Evolutionary conservation across 164 flowering plant genomes (phyloP).

Genomic region (Vitis vinifera): DNA sequence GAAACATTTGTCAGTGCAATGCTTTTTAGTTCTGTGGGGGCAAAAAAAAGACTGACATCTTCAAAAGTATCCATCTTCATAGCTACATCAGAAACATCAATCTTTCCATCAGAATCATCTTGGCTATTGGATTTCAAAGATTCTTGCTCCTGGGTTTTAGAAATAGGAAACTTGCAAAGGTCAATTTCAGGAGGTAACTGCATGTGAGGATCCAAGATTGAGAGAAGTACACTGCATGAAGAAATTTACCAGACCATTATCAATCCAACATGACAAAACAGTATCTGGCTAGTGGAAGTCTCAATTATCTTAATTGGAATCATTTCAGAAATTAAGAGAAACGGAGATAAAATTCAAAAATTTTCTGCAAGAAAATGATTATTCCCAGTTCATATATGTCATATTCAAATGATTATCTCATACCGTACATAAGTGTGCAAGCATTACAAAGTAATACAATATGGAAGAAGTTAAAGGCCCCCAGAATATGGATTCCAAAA

Average conservation of each 20-base stretch:
- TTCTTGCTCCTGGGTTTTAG: slow-evolving; percentile 40
- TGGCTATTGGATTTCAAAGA: slow-evolving; percentile 32
- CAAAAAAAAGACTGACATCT: slow-evolving; percentile 70
- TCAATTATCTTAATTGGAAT: not conserved
- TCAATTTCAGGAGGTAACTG: slow-evolving; percentile 80
- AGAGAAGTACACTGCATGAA: slow-evolving; percentile 77
- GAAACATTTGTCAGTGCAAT: slow-evolving; percentile 36
- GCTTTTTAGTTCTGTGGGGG: slow-evolving; percentile 60
- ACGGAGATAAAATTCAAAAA: not conserved
- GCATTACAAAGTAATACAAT: no score
- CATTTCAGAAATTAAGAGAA: not conserved
- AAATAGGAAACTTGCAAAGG: slow-evolving; percentile 45
- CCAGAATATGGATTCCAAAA: no score
- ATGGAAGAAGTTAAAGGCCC: no score
- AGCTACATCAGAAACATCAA: slow-evolving; percentile 42
- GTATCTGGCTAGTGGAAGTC: not conserved
- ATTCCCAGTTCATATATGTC: no score
- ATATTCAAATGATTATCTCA: not conserved
- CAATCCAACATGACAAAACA: not conserved
- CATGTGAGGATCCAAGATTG: slow-evolving; percentile 77
- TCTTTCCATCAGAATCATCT: slow-evolving; percentile 51
- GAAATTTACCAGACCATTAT: slow-evolving; percentile 9
- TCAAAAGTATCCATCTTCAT: slow-evolving; percentile 52
- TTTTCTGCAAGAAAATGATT: no score
- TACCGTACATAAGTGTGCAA: no score